Evolutionary conservation across 129 eudicot genomes (phyloP), one percentile per base, ranked within the genome.

Genomic region (Flaveria linearis): DNA sequence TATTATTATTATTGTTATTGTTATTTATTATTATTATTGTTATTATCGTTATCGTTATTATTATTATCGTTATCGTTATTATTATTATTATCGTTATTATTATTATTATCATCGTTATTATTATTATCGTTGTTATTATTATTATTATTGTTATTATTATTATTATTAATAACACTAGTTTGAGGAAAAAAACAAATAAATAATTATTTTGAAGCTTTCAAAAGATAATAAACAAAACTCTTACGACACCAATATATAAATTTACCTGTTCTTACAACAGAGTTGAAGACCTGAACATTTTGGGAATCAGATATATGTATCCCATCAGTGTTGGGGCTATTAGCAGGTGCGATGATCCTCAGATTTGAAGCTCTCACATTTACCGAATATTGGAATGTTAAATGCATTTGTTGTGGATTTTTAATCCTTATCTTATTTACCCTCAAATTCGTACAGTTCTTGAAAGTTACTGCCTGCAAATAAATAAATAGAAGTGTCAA

Each of bases 281-380:
- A 91, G 23, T 80, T 82, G 7, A 70, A 0, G 30, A 95, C 75
- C 1, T 28, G 72, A 79, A 95, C 82, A 63, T 91, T 80, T 66
- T 81, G 71, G 42, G 96, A 82, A 7, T 71, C 81, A 1, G 96
- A 71, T 43, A 95, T 73, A 71, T 95, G 99, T 75, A 95, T 80
- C 10, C 99, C 99, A 70, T 95, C 99, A 9, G 99, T 95, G 81
- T 95, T 95, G 65, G 99, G 99, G 74, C 99, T 95, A 2, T 53
- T 16, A 26, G 47, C 86, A 7, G 96, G 97, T 18, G 99, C 90
- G 18, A 67, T 57, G 1, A 88, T 81, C 50, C 22, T 62, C 52
- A 95, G 80, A 81, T 80, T 69, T 11, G 88, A 87, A 74, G 86
- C 96, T 60, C 75, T 81, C 49, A 95, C 96, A 25, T 68, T 75